These are phyloP conservation scores for Nothomitra cinnamomea DNA, from an alignment of 2,329 filamentous ascomycete genomes.

Conservation along the genomic window DNA sequence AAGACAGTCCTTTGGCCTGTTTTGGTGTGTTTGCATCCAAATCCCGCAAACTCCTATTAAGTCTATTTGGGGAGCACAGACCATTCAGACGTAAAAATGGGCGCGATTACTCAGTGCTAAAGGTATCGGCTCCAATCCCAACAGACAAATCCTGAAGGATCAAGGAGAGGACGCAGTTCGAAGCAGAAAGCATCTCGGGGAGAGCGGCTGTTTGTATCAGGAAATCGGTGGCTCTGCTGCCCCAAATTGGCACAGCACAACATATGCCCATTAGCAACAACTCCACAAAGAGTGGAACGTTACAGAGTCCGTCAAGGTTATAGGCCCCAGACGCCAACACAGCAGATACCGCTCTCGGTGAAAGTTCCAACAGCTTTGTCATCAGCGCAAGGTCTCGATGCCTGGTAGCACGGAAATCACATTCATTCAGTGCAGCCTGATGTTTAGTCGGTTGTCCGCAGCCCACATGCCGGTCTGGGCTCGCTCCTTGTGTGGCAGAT, in stretches of 20 bases:
- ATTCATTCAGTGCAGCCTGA: neutral
- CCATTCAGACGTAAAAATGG: too few species aligned
- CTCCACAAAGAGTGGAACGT: neutral
- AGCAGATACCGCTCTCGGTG: neutral
- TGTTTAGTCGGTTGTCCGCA: neutral
- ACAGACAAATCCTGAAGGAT: too few species aligned
- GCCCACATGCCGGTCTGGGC: neutral
- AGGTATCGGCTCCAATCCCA: too few species aligned
- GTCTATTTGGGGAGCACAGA: neutral
- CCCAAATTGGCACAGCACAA: too few species aligned
- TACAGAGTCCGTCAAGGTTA: neutral
- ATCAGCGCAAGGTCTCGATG: neutral
- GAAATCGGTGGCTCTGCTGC: too few species aligned
- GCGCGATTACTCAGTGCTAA: too few species aligned
- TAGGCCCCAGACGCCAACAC: neutral
- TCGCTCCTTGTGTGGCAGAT: slow-evolving; percentile 1
- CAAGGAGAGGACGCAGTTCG: too few species aligned
- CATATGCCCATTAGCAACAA: too few species aligned
- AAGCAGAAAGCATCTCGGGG: too few species aligned
- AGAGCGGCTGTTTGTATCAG: too few species aligned
- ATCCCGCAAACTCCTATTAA: neutral
- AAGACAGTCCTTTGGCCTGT: too few species aligned
- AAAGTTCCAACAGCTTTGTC: neutral
- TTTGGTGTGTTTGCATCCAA: neutral
- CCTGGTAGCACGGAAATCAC: neutral